Percentiles rank a stretch among this genome's conserved stretches.
phyloP scores from a whole-genome alignment of 1,284 basidiomycete genomes.

The Ceratobasidium sp. region DNA sequence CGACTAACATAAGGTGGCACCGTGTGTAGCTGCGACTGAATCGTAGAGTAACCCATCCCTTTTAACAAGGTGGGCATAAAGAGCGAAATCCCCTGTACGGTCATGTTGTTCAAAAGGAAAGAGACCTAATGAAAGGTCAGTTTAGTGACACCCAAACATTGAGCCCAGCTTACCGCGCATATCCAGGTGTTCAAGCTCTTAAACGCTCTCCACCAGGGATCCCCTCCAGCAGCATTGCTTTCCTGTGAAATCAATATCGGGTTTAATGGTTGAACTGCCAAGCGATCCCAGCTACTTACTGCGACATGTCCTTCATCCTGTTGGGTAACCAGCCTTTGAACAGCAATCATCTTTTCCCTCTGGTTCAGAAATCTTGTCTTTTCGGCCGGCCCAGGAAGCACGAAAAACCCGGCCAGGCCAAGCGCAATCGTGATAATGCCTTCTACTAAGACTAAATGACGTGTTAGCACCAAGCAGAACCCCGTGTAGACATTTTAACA shows the following conservation, averaged over 20 bases:
- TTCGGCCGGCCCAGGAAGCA: constrained; percentile 56
- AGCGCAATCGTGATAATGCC: constrained; percentile 57
- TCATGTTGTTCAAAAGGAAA: constrained; percentile 54
- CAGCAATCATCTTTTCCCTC: constrained; percentile 55
- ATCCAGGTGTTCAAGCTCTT: constrained; percentile 51
- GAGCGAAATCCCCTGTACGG: constrained; percentile 53
- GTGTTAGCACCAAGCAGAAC: background rate
- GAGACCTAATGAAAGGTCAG: constrained; percentile 42
- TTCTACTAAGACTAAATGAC: constrained; percentile 50
- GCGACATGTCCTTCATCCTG: constrained; percentile 26
- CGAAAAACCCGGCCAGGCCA: constrained; percentile 56
- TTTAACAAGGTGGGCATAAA: constrained; percentile 54
- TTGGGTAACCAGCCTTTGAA: constrained; percentile 43
- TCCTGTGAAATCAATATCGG: background rate
- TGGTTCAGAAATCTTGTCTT: constrained; percentile 56
- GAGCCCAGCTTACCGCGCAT: constrained; percentile 44
- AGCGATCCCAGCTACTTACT: background rate
- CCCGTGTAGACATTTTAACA: background rate
- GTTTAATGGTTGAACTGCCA: background rate
- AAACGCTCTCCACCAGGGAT: constrained; percentile 50
- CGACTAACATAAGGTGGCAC: constrained; percentile 50
- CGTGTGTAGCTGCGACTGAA: constrained; percentile 49
- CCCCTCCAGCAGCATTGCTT: constrained; percentile 51
- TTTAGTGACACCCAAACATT: background rate
- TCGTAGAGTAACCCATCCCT: constrained; percentile 50